Base-by-base conservation (phyloP, 495 filamentous ascomycete species). In the Friedmanniomyces simplex region DNA sequence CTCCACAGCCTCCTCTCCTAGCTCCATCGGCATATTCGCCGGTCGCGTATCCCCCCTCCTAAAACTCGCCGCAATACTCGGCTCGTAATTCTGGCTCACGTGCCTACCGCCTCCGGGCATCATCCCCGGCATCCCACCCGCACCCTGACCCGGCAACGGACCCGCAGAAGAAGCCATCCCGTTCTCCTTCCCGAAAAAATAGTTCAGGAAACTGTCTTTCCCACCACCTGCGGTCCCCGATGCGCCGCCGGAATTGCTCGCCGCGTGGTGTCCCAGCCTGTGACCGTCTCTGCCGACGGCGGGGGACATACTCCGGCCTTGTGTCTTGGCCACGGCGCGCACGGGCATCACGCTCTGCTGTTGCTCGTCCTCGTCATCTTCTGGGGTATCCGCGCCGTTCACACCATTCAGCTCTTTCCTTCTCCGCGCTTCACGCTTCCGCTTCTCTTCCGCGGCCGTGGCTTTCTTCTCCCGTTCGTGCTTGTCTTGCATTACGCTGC, bases 121-220 rank as follows among this genome's bases (percentile, higher is more conserved):
- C 7, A 50, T 56, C 16, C 46, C 22, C 5, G 45, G n/a, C 18
- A 16, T 24, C 16, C 62, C 62, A 2, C 54, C 60, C 7, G 50
- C 50, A 32, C 42, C 61, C 68, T 76, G 66, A 63, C 63, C 47
- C 3, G 72, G 67, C 8, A 75, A 13, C 39, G 13, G 39, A 43
- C 39, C 18, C 39, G 8, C 34, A 37, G 14, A 16, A 43, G 14
- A 16, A 43, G 14, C 39, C 13, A 49, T 41, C 3, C 76, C 73
- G 13, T 88, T 88, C 60, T 97, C 91, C 63, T 97, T 96, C 51
- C 93, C 90, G 65, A 98, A 98, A 74, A 98, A 98, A 68, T 97
- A 98, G 69, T 91, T 96, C 52, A 98, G 70, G 74, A 98, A 98
- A 0, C 89, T 91, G 72, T 97, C 94, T 41, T 84, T 82, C 0